phyloP scores from a whole-genome alignment of 306 rosid species.

The Lathyrus oleraceus region DNA sequence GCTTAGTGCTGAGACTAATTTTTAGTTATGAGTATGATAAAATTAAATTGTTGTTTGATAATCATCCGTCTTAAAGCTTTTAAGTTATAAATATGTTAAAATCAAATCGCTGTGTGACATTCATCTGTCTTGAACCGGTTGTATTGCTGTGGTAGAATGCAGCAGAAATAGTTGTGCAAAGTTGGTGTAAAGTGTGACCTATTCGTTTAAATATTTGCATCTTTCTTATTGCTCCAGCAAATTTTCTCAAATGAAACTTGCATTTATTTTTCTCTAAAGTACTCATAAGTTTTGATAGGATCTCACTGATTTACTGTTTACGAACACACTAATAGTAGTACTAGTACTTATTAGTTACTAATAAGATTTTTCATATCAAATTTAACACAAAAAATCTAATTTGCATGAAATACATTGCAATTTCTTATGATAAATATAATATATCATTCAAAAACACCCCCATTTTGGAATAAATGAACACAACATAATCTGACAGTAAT shows the following conservation, averaged over 20 bases:
- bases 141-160: slow-evolving; percentile 9
- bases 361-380: neutral
- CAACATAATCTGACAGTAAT: slow-evolving; percentile 44
- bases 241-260: neutral
- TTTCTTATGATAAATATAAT: slow-evolving; percentile 5
- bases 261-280: neutral
- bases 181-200: neutral
- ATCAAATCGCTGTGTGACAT: neutral
- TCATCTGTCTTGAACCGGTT: slow-evolving; percentile 5
- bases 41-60: too few relatives aligned
- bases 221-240: neutral
- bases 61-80: too few relatives aligned
- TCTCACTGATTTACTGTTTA: neutral
- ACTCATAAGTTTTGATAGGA: neutral
- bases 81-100: neutral
- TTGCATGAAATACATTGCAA: slow-evolving; percentile 1
- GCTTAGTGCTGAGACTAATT: neutral
- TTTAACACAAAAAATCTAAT: neutral
- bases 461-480: slow-evolving; percentile 38
- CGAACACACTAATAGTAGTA: neutral
- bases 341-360: neutral
- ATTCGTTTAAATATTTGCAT: slow-evolving; percentile 1
- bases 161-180: neutral
- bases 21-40: neutral
- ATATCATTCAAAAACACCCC: slow-evolving; percentile 17